Percentiles rank a stretch among this genome's conserved stretches.
These are phyloP conservation scores for Penicillium sp. DNA, from an alignment of 2,329 filamentous ascomycete species.

Conservation along the genomic window DNA sequence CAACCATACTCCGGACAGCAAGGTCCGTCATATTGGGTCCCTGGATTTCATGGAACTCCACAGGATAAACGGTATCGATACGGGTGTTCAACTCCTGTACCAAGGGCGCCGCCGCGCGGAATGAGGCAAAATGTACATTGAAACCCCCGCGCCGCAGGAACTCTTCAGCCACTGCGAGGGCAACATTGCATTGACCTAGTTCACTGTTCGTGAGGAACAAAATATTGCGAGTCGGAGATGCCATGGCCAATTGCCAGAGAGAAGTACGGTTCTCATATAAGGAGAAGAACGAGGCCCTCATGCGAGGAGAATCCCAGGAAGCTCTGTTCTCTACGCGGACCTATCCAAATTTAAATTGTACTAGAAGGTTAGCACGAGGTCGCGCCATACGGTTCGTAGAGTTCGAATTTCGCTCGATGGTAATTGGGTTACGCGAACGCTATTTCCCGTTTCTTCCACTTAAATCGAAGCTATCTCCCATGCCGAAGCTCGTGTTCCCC, in stretches of 20 bases:
- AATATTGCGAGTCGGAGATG: slow-evolving; percentile 22
- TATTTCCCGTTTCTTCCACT: background rate
- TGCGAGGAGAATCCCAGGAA: background rate
- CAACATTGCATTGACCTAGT: slow-evolving; percentile 49
- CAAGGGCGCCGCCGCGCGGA: slow-evolving; percentile 34
- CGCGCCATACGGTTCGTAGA: background rate
- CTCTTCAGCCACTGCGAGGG: slow-evolving; percentile 45
- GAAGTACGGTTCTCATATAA: background rate
- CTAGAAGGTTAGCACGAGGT: background rate
- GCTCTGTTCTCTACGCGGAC: background rate
- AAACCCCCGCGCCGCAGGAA: slow-evolving; percentile 38
- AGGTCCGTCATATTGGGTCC: slow-evolving; percentile 35
- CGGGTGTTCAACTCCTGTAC: slow-evolving; percentile 30
- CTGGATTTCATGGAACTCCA: slow-evolving; percentile 36
- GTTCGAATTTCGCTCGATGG: background rate
- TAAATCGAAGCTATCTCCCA: background rate
- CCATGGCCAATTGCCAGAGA: slow-evolving; percentile 10
- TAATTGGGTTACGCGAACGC: slow-evolving; percentile 11
- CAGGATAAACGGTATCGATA: background rate
- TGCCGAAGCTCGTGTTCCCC: background rate
- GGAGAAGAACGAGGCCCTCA: no score
- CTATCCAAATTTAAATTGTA: background rate
- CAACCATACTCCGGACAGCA: slow-evolving; percentile 30
- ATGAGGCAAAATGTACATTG: slow-evolving; percentile 49
- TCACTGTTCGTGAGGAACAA: slow-evolving; percentile 49